A percentile compares a stretch with the other conserved stretches of the same genome.
Conservation (phyloP, 768 basidiomycete species). For the Psilocybe subaeruginosa region DNA sequence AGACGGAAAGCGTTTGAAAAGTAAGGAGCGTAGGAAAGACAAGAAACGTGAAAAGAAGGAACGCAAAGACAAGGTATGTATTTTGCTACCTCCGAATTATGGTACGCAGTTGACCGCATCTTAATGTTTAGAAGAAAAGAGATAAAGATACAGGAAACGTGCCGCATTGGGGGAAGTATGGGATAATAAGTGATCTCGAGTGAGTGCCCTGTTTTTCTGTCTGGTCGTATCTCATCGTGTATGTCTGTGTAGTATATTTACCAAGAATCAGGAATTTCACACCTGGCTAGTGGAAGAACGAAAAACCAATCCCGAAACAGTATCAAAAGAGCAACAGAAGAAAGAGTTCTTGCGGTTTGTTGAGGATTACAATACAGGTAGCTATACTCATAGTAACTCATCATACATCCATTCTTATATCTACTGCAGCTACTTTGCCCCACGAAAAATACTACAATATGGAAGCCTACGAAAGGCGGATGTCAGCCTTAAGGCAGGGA, state of each 20-base stretch:
- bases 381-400: not conserved
- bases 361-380: slow-evolving; percentile 85
- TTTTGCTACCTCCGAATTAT: not conserved
- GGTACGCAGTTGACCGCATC: no score
- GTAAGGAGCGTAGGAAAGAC: slow-evolving; percentile 46
- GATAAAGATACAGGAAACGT: slow-evolving; percentile 58
- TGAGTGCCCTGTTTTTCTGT: slow-evolving; percentile 46
- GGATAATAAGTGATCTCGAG: slow-evolving; percentile 85
- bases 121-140: slow-evolving; percentile 35
- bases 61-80: slow-evolving; percentile 59
- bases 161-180: slow-evolving; percentile 89
- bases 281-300: slow-evolving; percentile 94
- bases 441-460: slow-evolving; percentile 97
- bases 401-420: not conserved
- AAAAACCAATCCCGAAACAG: slow-evolving; percentile 86
- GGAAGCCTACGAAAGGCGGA: slow-evolving; percentile 80
- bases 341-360: slow-evolving; percentile 85
- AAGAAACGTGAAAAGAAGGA: slow-evolving; percentile 71
- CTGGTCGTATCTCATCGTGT: not conserved
- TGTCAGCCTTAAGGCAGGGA: slow-evolving; percentile 84
- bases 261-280: slow-evolving; percentile 84
- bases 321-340: slow-evolving; percentile 82
- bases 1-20: slow-evolving; percentile 49
- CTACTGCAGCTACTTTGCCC: slow-evolving; percentile 75
- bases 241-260: slow-evolving; percentile 63